Evolutionary conservation across 768 basidiomycete species (phyloP), one percentile per base, ranked within the genome.

Genomic region (Amanita thiersii): DNA sequence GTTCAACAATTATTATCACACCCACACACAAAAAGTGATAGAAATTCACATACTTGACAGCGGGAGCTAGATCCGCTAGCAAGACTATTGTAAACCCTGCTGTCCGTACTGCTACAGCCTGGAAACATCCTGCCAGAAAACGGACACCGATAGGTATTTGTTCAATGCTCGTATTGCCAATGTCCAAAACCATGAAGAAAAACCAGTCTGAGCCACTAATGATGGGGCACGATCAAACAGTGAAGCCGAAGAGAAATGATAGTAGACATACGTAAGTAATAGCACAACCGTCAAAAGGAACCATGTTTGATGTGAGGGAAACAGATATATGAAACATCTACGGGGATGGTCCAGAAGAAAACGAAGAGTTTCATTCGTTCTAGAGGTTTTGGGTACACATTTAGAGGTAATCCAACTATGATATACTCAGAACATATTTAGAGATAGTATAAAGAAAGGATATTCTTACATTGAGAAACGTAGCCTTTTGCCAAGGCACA

Each of bases 261-360:
- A 17, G 23, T 26, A 37, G n/a, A 55, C 79, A 39, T 53, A 91
- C 90, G 77, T 89, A 25, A 94, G 62, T 0, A 65, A 49, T 3
- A 86, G 26, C 17, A 96, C 68, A 17, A 93, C 58, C 1, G 75
- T 72, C 1, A 89, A 47, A 4, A 96, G 74, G 50, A 94, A 86
- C 88, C 90, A 91, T 2, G 92, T 96, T 55, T 96, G 92, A 52
- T 92, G 88, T 0, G 89, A 81, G 0, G 91, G 91, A 51, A 94
- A 94, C 6, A 94, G 72, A 56, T 91, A 87, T 8, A 90, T 76
- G 54, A 86, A 93, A 59, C 91, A 94, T 47, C 88, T 77, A 8
- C 94, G 78, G 9, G 94, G 94, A 56, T 97, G 94, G 52, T 97
- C 91, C 6, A 99, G 73, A 5, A 99, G 75, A 57, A 98, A 99